These are phyloP conservation scores for Solanum hybrid DNA, from an alignment of 305 asterid species.

Conservation along the genomic window DNA sequence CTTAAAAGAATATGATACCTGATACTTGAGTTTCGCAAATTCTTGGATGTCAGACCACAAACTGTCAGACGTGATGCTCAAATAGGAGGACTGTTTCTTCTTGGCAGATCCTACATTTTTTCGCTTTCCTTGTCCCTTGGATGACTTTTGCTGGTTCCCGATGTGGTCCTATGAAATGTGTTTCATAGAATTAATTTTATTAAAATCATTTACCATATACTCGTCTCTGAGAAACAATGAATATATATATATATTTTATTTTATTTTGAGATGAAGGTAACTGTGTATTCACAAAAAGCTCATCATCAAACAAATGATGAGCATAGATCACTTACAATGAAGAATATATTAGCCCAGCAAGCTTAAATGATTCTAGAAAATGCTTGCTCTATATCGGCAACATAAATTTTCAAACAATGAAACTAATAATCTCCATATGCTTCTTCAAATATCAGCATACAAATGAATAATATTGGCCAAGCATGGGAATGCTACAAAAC, in stretches of 20 bases:
- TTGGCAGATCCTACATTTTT: conserved; percentile 33
- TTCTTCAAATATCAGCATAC: not conserved
- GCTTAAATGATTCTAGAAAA: not conserved
- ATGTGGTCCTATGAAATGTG: conserved; percentile 40
- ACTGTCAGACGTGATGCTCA: conserved; percentile 54
- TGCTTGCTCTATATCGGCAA: not conserved
- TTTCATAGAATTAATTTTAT: not conserved
- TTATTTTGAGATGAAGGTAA: not conserved
- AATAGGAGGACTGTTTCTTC: conserved; percentile 51
- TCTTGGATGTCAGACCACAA: conserved; percentile 82
- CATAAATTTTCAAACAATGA: not conserved
- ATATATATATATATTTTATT: no score
- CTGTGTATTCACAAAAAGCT: not conserved
- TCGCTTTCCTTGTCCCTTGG: conserved; percentile 46
- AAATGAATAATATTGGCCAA: not conserved
- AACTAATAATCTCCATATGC: not conserved
- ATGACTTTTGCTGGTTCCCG: conserved; percentile 23
- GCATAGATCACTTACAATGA: not conserved
- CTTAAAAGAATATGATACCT: conserved; percentile 34
- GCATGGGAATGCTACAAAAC: not conserved
- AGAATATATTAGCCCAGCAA: not conserved
- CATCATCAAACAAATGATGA: not conserved
- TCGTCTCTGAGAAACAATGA: not conserved
- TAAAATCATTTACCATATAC: not conserved
- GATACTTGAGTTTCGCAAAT: conserved; percentile 73